Evolutionary conservation across 345 rosid genomes (phyloP).

Genomic region (Microthlaspi erraticum): DNA sequence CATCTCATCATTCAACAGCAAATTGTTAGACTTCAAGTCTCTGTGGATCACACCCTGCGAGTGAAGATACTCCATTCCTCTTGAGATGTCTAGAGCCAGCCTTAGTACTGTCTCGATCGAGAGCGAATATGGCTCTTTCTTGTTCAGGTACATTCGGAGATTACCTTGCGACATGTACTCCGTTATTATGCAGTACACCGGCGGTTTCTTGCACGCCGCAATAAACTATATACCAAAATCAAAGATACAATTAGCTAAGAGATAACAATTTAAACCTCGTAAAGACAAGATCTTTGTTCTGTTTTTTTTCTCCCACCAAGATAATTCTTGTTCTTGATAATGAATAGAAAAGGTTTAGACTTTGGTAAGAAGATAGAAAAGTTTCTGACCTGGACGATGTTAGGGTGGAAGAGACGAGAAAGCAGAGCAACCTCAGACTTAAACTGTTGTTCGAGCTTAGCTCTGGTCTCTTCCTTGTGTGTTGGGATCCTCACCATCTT

Average conservation of each 20-base stretch:
- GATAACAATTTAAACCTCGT: background rate
- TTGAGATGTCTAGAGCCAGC: constrained; percentile 91
- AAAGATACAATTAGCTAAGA: background rate
- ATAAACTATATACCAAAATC: constrained; percentile 65
- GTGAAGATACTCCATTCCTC: constrained; percentile 99
- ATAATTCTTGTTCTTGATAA: background rate
- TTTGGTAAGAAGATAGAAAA: constrained; percentile 6
- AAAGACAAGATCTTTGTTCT: constrained; percentile 21
- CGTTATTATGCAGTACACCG: constrained; percentile 94
- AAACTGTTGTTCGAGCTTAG: constrained; percentile 89
- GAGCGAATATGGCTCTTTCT: constrained; percentile 94
- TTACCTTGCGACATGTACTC: constrained; percentile 99
- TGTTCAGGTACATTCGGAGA: constrained; percentile 97
- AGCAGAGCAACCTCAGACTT: constrained; percentile 95
- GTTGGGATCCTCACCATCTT: constrained; percentile 97
- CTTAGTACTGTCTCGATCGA: constrained; percentile 86
- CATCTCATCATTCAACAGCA: constrained; percentile 95
- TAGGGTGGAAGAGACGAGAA: constrained; percentile 93
- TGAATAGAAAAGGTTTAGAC: background rate
- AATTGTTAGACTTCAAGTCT: constrained; percentile 91
- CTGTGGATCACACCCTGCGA: constrained; percentile 98
- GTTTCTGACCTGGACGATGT: constrained; percentile 68
- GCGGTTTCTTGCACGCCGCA: constrained; percentile 98
- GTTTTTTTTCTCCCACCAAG: background rate
- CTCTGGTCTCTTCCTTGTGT: constrained; percentile 78